Conservation (phyloP, 108 stramenopile genomes). For the Mayamaea pseudoterrestris region DNA sequence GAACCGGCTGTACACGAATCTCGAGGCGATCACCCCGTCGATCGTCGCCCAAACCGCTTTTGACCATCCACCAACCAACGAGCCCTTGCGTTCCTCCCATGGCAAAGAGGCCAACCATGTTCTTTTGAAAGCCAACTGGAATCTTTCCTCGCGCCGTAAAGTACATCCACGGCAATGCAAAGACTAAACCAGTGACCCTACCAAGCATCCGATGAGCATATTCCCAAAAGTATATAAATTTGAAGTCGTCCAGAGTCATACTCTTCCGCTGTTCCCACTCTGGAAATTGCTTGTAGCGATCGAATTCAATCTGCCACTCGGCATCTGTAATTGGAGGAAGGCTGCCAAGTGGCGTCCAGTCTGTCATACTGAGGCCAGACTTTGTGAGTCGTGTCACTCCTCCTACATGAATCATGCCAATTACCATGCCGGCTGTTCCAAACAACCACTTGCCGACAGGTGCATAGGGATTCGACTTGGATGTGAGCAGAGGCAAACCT, state of each 20-base stretch:
- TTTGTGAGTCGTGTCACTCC: conserved; percentile 95
- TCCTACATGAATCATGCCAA: conserved; percentile 96
- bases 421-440: conserved; percentile 77
- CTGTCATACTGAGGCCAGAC: conserved; percentile 94
- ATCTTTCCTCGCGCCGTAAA: conserved; percentile 68
- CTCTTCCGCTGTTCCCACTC: conserved; percentile 89
- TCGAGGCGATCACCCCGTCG: conserved; percentile 70
- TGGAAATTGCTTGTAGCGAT: conserved; percentile 91
- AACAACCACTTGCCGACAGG: conserved; percentile 86
- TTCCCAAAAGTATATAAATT: conserved; percentile 97
- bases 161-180: conserved; percentile 79
- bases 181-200: conserved; percentile 79
- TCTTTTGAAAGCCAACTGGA: conserved; percentile 68
- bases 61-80: conserved; percentile 99
- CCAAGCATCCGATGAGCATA: conserved; percentile 99
- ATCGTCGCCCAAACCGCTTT: conserved; percentile 91
- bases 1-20: conserved; percentile 92
- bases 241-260: conserved; percentile 98
- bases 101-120: conserved; percentile 73
- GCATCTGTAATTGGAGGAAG: conserved; percentile 69
- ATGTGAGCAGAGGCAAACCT: neutral
- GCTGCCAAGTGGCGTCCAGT: conserved; percentile 87
- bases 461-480: conserved; percentile 44
- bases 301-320: conserved; percentile 94
- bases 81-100: conserved; percentile 97